Base-by-base conservation (phyloP, 2,329 filamentous ascomycete species). In the Cladosporium sp. region DNA sequence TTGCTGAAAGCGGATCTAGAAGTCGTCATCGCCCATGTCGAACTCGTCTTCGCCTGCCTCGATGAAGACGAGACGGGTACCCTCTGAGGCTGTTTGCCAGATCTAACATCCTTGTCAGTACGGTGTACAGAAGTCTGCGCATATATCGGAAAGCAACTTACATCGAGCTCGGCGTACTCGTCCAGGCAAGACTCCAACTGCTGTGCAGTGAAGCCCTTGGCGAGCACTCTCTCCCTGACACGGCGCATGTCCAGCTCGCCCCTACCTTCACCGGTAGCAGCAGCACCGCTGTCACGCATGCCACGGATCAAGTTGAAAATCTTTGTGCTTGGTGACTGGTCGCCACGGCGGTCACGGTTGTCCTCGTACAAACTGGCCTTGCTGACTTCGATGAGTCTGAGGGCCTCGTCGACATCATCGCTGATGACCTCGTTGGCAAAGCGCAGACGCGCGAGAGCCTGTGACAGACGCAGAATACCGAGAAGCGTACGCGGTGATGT, bases 191-290 rank as follows among this genome's bases (percentile, higher is more conserved):
- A 83, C 68, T 89, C 81, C 77, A 96, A 91, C 74, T 99, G 92
- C 74, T 97, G 91, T 63, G 91, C 88, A 0, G 93, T 99, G 74
- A 97, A 99, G 2, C 94, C 94, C 82, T 96, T 97, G 54, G 92
- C 94, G 67, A 97, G 81, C 28, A 99, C 91, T 64, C 94, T 80
- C 74, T 97, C 92, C 72, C 92, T 85, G 60, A 99, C 90, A 74
- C 91, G 89, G 64, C 89, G 84, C 78, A 99, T 83, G 73, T 88
- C 94, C 66, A 99, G 77, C 74, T 97, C 92, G 19, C 89, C 78
- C 65, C 83, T 65, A 25, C 90, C 91, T 47, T 91, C 86, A 40
- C 89, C 86, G 65, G 93, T 91, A 57, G 84, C 85, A 45, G 85
- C 85, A 55, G 91, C 91, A 58, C 93, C 92, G 54, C 85, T 87